phyloP scores from a whole-genome alignment of 306 rosid species.

The Quercus rubra region DNA sequence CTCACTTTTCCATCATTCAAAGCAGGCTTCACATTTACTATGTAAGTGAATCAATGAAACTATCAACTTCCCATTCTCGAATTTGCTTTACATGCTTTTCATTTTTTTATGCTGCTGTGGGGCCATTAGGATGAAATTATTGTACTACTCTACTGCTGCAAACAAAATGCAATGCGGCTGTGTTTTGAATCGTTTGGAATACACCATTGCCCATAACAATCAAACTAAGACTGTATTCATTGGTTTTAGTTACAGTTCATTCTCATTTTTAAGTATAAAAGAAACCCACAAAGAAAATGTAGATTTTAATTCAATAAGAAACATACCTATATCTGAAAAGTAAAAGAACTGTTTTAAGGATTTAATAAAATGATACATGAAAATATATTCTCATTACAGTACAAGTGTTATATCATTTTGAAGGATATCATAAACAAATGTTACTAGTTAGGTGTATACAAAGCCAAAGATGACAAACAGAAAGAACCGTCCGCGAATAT shows the following conservation, averaged over 20 bases:
- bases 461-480: no score
- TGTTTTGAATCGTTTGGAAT: background rate
- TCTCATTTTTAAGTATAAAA: background rate
- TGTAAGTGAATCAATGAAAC: conserved; percentile 8
- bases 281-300: background rate
- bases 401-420: background rate
- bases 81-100: background rate
- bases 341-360: background rate
- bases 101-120: background rate
- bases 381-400: background rate
- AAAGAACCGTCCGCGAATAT: no score
- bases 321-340: background rate
- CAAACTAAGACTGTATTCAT: background rate
- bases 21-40: background rate
- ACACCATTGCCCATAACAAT: background rate
- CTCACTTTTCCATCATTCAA: background rate
- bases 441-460: no score
- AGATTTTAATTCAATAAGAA: background rate
- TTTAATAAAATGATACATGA: background rate
- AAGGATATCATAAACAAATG: background rate
- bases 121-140: background rate
- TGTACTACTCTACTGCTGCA: background rate
- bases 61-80: background rate
- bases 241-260: background rate
- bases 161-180: background rate